These are phyloP conservation scores for Vachellia collinsii DNA, from an alignment of 306 rosid genomes.

Conservation along the genomic window DNA sequence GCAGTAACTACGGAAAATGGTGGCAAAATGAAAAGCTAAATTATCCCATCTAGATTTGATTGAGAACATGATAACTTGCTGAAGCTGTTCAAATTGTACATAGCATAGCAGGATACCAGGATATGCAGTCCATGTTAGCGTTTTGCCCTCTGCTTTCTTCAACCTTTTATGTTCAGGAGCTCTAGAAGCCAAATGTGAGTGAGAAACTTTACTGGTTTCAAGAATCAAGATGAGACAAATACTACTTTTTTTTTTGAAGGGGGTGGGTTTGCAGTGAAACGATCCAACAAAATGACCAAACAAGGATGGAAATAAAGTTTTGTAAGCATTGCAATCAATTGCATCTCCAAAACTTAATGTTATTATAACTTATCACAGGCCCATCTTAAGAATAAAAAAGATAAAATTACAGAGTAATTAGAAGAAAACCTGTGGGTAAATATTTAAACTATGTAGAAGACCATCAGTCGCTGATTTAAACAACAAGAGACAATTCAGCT, in stretches of 20 bases:
- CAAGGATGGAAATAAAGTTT: constrained; percentile 9
- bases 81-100: not conserved
- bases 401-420: not conserved
- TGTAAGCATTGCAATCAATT: not conserved
- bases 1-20: not conserved
- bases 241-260: too few relatives aligned
- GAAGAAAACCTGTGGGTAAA: constrained; percentile 63
- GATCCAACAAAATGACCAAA: constrained; percentile 23
- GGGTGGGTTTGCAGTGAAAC: constrained; percentile 21
- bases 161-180: constrained; percentile 15
- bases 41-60: constrained; percentile 3
- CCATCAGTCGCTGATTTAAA: constrained; percentile 63
- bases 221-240: not conserved
- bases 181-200: constrained; percentile 17
- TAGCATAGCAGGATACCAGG: not conserved
- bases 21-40: constrained; percentile 3
- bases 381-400: constrained; percentile 11
- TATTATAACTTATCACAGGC: constrained; percentile 17
- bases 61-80: constrained; percentile 15
- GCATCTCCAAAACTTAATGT: constrained; percentile 11
- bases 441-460: constrained; percentile 64
- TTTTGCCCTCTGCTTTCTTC: constrained; percentile 8
- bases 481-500: constrained; percentile 53
- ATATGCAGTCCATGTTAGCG: constrained; percentile 1
- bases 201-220: constrained; percentile 5